Base-by-base conservation (phyloP, 2,329 filamentous ascomycete species). In the Fusarium mundagurra region DNA sequence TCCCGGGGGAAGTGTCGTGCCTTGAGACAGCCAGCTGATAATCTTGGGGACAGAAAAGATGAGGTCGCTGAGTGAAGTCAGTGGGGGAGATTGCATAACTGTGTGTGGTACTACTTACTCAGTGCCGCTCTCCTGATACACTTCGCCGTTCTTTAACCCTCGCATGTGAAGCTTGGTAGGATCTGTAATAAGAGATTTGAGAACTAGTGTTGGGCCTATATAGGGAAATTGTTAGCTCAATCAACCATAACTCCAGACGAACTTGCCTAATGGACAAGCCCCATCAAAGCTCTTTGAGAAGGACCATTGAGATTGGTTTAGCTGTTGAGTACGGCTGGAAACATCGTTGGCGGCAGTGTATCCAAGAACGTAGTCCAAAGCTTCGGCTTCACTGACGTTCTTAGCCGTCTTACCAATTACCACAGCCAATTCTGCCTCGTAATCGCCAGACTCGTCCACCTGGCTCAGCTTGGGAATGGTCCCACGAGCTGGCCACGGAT, bases 151-250 rank as follows among this genome's bases (percentile, higher is more conserved):
- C 50, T 92, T 76, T 67, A 86, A 86, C 1, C 89, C 91, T 57
- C 80, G 82, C 62, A 92, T 90, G 54, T 79, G 81, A 43, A 92
- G 80, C 36, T 82, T 84, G 74, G 91, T 87, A 2, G 90, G 89
- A 76, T 92, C 87, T n/a, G 82, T 81, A 67, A 91, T 87, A 51
- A 92, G 58, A 6, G 83, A 83, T 54, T 84, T 84, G 63, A 88
- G 88, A 9, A 92, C 92, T 71, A 94, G 92, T 2, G 90, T 92
- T 2, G 92, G 92, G 1, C 92, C 92, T 78, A 88, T 24, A 17
- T 18, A 8, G 27, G 3, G 10, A 3, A 36, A 20, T 18, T 13
- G 20, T 78, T 64, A 71, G 61, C 34, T 39, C 8, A 24, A 18
- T 24, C 20, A 31, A 31, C 14, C n/a, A 18, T 16, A 5, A 9